These are phyloP conservation scores for Calocera viscosa DNA, from an alignment of 768 basidiomycete species.

Conservation along the genomic window DNA sequence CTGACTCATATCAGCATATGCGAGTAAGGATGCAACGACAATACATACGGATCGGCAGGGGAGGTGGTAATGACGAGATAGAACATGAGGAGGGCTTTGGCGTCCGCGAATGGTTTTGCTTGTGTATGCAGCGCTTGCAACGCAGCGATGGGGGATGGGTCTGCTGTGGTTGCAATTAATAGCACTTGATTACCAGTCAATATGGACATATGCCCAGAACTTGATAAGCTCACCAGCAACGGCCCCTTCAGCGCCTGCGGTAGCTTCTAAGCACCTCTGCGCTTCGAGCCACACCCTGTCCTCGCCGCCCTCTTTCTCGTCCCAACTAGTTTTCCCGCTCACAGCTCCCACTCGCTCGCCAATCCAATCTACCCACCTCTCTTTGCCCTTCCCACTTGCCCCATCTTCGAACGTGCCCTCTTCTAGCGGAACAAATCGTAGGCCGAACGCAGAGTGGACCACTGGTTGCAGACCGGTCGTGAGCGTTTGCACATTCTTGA, in stretches of 20 bases:
- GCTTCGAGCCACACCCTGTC: not conserved
- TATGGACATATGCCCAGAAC: not conserved
- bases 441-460: not conserved
- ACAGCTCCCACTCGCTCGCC: not conserved
- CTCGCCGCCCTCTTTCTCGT: not conserved
- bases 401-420: not conserved
- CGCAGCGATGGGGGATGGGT: not conserved
- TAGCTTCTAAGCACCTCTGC: not conserved
- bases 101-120: not conserved
- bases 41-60: not conserved
- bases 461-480: not conserved
- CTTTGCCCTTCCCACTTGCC: not conserved
- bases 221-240: not conserved
- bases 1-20: not conserved
- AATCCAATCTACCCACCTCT: not conserved
- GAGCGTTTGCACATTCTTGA: slow-evolving; percentile 6
- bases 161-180: not conserved
- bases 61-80: not conserved
- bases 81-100: not conserved
- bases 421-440: not conserved
- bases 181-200: not conserved
- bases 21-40: not conserved
- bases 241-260: not conserved
- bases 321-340: not conserved
- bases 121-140: not conserved